These are phyloP conservation scores for Xylariomycetidae sp. DNA, from an alignment of 2,329 filamentous ascomycete species.

Conservation along the genomic window DNA sequence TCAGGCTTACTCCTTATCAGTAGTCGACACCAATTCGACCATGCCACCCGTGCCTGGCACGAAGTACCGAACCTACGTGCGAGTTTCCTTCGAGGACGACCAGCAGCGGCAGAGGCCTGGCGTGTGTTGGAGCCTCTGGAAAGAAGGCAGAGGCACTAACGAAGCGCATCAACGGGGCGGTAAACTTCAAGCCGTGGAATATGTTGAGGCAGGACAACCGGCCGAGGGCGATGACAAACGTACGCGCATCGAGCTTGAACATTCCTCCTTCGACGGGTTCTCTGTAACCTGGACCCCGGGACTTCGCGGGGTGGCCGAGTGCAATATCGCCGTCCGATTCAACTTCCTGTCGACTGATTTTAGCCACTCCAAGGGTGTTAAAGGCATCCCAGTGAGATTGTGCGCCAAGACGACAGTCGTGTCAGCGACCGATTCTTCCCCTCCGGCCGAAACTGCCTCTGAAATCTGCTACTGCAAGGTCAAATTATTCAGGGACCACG, in stretches of 20 bases:
- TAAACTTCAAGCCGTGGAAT: slow-evolving; percentile 91
- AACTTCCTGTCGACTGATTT: slow-evolving; percentile 99
- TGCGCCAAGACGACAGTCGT: slow-evolving; percentile 83
- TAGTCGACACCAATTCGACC: slow-evolving; percentile 70
- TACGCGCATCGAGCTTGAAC: slow-evolving; percentile 66
- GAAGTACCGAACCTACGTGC: slow-evolving; percentile 83
- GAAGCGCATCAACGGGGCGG: slow-evolving; percentile 93
- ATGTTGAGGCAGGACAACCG: slow-evolving; percentile 64
- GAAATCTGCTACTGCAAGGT: slow-evolving; percentile 96
- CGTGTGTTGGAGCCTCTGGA: slow-evolving; percentile 85
- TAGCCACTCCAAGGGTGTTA: slow-evolving; percentile 97
- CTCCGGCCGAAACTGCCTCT: slow-evolving; percentile 41
- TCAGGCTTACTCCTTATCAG: slow-evolving; percentile 83
- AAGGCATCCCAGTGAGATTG: slow-evolving; percentile 89
- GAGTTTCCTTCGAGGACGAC: slow-evolving; percentile 96
- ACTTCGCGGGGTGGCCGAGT: slow-evolving; percentile 64
- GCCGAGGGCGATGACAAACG: slow-evolving; percentile 60
- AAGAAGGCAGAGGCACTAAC: slow-evolving; percentile 91
- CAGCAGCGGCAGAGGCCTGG: slow-evolving; percentile 81
- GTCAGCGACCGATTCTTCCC: slow-evolving; percentile 45
- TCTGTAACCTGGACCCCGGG: slow-evolving; percentile 83
- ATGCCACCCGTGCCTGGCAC: slow-evolving; percentile 55
- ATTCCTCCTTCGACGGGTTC: slow-evolving; percentile 87
- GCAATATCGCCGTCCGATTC: slow-evolving; percentile 86
- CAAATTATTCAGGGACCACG: slow-evolving; percentile 94